These are phyloP conservation scores for Amaranthus hypochondriacus DNA, from an alignment of 148 eudicot genomes.

Conservation along the genomic window DNA sequence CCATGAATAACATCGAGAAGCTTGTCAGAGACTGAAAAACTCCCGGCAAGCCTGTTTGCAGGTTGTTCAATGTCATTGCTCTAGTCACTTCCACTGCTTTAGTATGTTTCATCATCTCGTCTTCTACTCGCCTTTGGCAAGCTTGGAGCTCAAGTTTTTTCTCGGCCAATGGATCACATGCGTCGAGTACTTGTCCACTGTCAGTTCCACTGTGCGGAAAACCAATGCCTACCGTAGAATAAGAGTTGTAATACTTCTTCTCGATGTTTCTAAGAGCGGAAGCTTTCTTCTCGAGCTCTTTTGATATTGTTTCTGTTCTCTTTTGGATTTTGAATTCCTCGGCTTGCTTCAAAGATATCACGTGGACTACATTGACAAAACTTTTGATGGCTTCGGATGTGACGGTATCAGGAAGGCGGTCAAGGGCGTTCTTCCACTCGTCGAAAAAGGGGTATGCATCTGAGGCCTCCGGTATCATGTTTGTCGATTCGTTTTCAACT, in stretches of 20 bases:
- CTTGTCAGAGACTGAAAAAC: constrained; percentile 95
- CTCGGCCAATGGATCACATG: constrained; percentile 82
- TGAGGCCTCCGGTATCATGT: constrained; percentile 30
- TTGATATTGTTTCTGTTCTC: constrained; percentile 66
- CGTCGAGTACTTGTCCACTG: constrained; percentile 61
- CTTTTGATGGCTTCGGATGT: constrained; percentile 97
- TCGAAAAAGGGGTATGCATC: constrained; percentile 61
- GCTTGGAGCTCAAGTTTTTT: constrained; percentile 74
- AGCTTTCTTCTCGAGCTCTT: constrained; percentile 89
- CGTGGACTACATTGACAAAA: constrained; percentile 77
- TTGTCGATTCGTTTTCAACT: constrained; percentile 40
- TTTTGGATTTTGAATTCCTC: constrained; percentile 80
- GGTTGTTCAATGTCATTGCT: constrained; percentile 91
- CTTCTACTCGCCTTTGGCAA: constrained; percentile 78
- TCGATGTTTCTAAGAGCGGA: constrained; percentile 74
- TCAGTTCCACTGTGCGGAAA: constrained; percentile 56
- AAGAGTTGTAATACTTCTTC: constrained; percentile 78
- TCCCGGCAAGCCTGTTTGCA: constrained; percentile 93
- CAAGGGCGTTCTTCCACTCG: constrained; percentile 94
- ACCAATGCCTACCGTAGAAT: constrained; percentile 88
- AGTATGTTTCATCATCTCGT: constrained; percentile 77
- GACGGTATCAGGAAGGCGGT: constrained; percentile 80
- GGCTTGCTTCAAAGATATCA: constrained; percentile 60
- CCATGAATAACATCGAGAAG: constrained; percentile 69
- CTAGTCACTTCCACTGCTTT: constrained; percentile 91